Base-by-base conservation (phyloP, 371 early-diverging fungal genomes). In the Mucor irregularis region DNA sequence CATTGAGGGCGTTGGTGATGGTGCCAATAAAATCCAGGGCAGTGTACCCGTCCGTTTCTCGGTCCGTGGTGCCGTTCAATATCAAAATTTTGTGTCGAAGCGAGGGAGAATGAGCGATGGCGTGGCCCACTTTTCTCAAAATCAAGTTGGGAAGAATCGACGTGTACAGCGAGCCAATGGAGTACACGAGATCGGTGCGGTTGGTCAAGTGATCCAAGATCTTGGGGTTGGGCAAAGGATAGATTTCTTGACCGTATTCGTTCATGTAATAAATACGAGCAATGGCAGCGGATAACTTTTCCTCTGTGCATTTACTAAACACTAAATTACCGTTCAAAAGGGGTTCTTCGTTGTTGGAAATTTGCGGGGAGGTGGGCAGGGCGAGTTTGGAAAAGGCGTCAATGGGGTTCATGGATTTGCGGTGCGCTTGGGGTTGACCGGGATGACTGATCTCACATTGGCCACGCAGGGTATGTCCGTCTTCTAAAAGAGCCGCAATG, bases 391-490 rank as follows among this genome's bases (percentile, higher is more conserved):
- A 76, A 55, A 76, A 79, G 9, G 80, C 73, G 52, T 79, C 76
- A 24, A 79, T 79, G 5, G 74, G 76, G 26, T 76, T 76, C 42
- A 63, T 56, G 9, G 53, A 44, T 37, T 48, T 61, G 14, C 26
- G 48, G 19, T 38, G 19, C 0, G 54, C 46, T 14, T 57, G 44
- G n/a, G 39, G 58, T 19, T 47, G 49, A 0, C 56, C 63, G 8
- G 89, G 89, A 62, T 89, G 89, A 6, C 82, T 82, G 52, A 89
- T 89, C 51, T 86, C 86, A 56, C 87, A 87, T 55, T 87, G 89
- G 7, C 89, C 87, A 25, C 71, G 49, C n/a, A 87, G 65, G 0
- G 68, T 71, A 6, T 74, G 58, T 0, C 86, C 85, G 47, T 87
- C 75, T 45, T 85, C 81, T 22, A 87, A 71, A 10, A 71, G 44